Evolutionary conservation across 2,329 filamentous ascomycete species (phyloP).

Genomic region (Xylariales sp.): DNA sequence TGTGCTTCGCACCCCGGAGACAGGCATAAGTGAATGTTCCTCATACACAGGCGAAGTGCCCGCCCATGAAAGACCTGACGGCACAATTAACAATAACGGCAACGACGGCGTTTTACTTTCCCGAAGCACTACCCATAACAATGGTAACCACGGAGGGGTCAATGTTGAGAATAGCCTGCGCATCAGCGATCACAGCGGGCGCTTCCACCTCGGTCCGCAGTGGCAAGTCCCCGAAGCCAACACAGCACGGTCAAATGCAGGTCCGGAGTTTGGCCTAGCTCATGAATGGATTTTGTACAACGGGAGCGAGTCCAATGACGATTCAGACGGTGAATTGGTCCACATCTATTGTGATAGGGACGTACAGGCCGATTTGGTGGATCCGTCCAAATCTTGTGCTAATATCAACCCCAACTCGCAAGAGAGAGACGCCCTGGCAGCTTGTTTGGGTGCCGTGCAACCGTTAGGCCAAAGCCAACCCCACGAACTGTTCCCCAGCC

Average conservation of each 20-base stretch:
- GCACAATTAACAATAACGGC: background rate
- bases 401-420: background rate
- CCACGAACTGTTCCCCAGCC: background rate
- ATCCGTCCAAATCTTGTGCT: background rate
- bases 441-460: too few relatives aligned
- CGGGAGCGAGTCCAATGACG: too few relatives aligned
- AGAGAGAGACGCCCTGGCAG: too few relatives aligned
- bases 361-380: too few relatives aligned
- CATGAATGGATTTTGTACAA: background rate
- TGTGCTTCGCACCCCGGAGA: background rate
- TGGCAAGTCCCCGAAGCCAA: constrained; percentile 27
- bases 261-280: background rate
- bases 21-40: background rate
- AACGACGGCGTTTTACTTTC: constrained; percentile 24
- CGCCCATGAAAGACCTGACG: background rate
- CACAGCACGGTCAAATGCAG: constrained; percentile 9
- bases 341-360: too few relatives aligned
- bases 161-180: constrained; percentile 19
- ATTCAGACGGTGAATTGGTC: background rate
- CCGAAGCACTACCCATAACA: too few relatives aligned
- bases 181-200: background rate
- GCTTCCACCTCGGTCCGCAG: constrained; percentile 28
- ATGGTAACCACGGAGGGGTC: background rate
- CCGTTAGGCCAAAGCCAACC: background rate
- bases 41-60: background rate